These are phyloP conservation scores for Penicillium crustosum DNA, from an alignment of 2,329 filamentous ascomycete species.

Conservation along the genomic window DNA sequence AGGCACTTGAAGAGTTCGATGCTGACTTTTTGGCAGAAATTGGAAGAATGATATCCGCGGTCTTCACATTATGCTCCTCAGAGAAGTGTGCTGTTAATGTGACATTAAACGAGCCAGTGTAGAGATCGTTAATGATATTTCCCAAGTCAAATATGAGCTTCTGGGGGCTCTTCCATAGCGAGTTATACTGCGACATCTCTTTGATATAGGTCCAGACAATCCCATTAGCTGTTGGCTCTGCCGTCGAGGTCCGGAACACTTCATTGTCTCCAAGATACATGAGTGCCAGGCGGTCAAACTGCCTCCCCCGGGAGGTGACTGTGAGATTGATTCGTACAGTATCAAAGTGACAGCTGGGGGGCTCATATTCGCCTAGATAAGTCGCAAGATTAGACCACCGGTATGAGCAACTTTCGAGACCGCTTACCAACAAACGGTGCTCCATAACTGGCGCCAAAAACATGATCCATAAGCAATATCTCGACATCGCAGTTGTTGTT, in stretches of 20 bases:
- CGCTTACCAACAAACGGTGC: constrained; percentile 66
- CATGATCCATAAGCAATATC: constrained; percentile 66
- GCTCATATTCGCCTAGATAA: constrained; percentile 59
- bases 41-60: constrained; percentile 67
- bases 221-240: constrained; percentile 69
- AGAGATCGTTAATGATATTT: constrained; percentile 68
- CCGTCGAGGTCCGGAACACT: constrained; percentile 80
- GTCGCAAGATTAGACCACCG: not conserved
- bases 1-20: constrained; percentile 61
- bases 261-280: constrained; percentile 77
- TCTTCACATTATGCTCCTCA: constrained; percentile 37
- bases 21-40: constrained; percentile 43
- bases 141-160: constrained; percentile 78
- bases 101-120: constrained; percentile 72
- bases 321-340: constrained; percentile 75
- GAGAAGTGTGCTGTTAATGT: constrained; percentile 75
- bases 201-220: constrained; percentile 77
- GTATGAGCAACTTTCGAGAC: not conserved
- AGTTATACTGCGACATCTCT: constrained; percentile 71
- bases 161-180: constrained; percentile 67
- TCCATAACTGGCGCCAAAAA: constrained; percentile 73
- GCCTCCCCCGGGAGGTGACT: constrained; percentile 66
- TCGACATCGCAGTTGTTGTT: constrained; percentile 26
- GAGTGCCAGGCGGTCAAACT: constrained; percentile 73
- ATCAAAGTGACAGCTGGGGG: constrained; percentile 70